Evolutionary conservation across 331 rosid species (phyloP), one percentile per base, ranked within the genome.

Genomic region (Malus hybrid): DNA sequence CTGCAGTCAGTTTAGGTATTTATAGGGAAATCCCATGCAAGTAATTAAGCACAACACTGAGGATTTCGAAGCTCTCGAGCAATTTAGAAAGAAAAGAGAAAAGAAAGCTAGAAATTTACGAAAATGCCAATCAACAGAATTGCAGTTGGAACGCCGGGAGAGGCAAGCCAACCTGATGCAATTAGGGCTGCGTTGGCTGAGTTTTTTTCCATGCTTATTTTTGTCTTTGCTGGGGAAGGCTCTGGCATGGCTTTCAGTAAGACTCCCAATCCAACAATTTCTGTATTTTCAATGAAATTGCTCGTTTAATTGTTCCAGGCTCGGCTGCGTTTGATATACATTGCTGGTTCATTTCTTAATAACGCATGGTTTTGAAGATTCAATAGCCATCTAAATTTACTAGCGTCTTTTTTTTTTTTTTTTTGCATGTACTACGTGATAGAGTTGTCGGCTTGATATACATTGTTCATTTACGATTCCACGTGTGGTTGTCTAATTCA

Each of bases 201-300:
- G 70, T 90, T 92, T 77, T 92, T 92, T 71, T 92, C 97, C 2
- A 92, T 80, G 92, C 55, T 90, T 18, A 90, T 92, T 67, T 92
- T 92, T 76, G 94, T 92, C 24, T 92, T 92, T 72, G 96, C 97
- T 69, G 97, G 97, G 2, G 89, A 90, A 86, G 97, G 96, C 65
- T 92, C 94, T 56, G 96, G 93, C 79, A 84, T 90, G 91, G 97
- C 97, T 70, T 88, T 86, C 56, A 80, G 96, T 90, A 75, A 82
- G 87, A 7, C 13, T 34, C 67, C 65, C 65, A 54, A 29, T 32
- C 6, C 9, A 54, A 16, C 32, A n/a, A 27, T 32, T n/a, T 71
- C 46, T n/a, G 11, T 57, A 20, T 57, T 39, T 9, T 39, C 44
- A 2, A 39, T 9, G 12, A 39, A 9, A 9, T 39, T 39, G 12